Conservation (phyloP, 2,329 filamentous ascomycete species). For the Stachybotrys chartarum region DNA sequence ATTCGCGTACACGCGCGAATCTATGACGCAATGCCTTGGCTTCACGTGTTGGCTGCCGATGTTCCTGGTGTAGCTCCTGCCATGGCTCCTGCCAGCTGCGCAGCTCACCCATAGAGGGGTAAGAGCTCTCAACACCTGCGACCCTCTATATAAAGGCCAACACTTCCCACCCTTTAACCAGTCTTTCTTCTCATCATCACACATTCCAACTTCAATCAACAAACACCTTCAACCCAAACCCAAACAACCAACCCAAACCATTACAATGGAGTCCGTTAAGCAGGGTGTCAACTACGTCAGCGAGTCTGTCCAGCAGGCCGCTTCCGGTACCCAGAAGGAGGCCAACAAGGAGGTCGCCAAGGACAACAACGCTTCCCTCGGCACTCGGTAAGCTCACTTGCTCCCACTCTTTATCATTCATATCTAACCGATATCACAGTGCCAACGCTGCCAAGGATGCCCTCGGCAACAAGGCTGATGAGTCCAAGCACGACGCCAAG, state of each 20-base stretch:
- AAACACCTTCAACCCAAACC: not conserved
- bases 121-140: not conserved
- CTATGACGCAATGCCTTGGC: slow-evolving; percentile 2
- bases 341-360: slow-evolving; percentile 64
- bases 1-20: not conserved
- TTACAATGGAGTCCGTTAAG: slow-evolving; percentile 46
- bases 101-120: not conserved
- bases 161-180: not conserved
- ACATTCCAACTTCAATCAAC: slow-evolving; percentile 1
- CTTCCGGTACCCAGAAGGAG: slow-evolving; percentile 55
- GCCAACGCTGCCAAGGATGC: slow-evolving; percentile 43
- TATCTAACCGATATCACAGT: slow-evolving; percentile 18
- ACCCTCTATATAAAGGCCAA: slow-evolving; percentile 13
- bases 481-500: slow-evolving; percentile 32
- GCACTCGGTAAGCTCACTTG: slow-evolving; percentile 39
- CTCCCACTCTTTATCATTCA: not conserved
- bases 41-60: slow-evolving; percentile 1
- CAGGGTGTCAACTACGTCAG: slow-evolving; percentile 61
- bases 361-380: slow-evolving; percentile 43
- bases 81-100: not conserved
- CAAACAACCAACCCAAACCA: slow-evolving; percentile 6
- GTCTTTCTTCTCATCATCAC: slow-evolving; percentile 3
- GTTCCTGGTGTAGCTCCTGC: not conserved
- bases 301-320: slow-evolving; percentile 52
- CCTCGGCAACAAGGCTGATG: slow-evolving; percentile 36